Base-by-base conservation (phyloP, 768 basidiomycete species). In the Xerocomellus dryophilus region DNA sequence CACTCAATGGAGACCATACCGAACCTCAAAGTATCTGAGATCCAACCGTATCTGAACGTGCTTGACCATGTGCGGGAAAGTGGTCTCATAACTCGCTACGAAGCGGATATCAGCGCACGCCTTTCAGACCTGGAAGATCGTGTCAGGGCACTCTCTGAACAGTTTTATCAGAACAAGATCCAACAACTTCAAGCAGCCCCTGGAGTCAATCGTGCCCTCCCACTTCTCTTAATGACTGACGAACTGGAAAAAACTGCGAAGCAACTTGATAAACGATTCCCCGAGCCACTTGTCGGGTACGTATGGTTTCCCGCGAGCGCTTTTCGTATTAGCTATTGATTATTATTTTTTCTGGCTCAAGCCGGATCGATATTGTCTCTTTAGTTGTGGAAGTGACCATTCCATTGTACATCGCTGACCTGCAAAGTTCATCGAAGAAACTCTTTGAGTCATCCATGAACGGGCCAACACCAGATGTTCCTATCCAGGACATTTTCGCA, bases 231-330 rank as follows among this genome's bases (percentile, higher is more conserved):
- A 27, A 83, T 96, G 81, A 91, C 90, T 5, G 87, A 89, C 43
- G 95, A 96, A 73, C 73, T 97, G 2, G 93, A 96, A 77, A 96
- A 93, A 68, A 74, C 78, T 35, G 83, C 89, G 17, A 94, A 95
- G 70, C 73, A 79, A 23, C 76, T 96, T 32, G 89, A 94, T 69
- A 93, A 93, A 69, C 82, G 87, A 53, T 99, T 96, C 72, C 83
- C 86, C 0, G 83, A 90, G 51, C 88, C 91, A 31, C 67, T 98
- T 20, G 76, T 94, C 31, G 88, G 85, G 90, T 94, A 66, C 29
- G 82, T 50, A 25, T 54, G 10, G 2, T 39, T 29, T 18, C 50
- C n/a, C 27, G 21, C 35, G 15, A 20, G 15, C 18, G n/a, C 23
- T 29, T 46, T 47, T 32, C 20, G 15, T 38, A 43, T 23, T 15